phyloP scores from a whole-genome alignment of 495 filamentous ascomycete species.

The Penicillium taxi region DNA sequence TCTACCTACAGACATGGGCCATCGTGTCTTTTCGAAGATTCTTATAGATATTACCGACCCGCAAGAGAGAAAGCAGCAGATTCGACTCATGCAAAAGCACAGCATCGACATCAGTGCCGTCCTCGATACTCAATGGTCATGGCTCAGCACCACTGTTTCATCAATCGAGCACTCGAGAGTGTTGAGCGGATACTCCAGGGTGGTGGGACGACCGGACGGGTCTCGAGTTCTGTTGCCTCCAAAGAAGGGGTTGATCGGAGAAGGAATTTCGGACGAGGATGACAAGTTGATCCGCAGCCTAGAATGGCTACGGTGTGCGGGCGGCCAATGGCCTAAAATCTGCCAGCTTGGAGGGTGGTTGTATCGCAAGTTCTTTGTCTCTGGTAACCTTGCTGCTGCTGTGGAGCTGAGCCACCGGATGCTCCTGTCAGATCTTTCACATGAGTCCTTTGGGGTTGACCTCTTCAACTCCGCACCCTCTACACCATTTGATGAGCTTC shows the following conservation, averaged over 20 bases:
- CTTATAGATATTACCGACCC: constrained; percentile 57
- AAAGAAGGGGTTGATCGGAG: constrained; percentile 58
- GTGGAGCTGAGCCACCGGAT: constrained; percentile 47
- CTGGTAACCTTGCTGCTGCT: constrained; percentile 55
- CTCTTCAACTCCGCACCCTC: constrained; percentile 19
- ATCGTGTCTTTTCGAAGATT: constrained; percentile 41
- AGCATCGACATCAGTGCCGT: constrained; percentile 46
- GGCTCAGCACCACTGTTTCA: constrained; percentile 32
- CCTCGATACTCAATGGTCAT: constrained; percentile 47
- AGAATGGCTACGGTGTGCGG: constrained; percentile 74
- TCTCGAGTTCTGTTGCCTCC: constrained; percentile 31
- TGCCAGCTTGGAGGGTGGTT: constrained; percentile 58
- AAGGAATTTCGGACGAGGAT: constrained; percentile 52
- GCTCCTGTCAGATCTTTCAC: constrained; percentile 34
- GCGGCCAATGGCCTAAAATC: constrained; percentile 62
- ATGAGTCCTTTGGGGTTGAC: constrained; percentile 36
- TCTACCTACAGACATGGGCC: constrained; percentile 44
- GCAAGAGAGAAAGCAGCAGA: constrained; percentile 38
- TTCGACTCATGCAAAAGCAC: constrained; percentile 47
- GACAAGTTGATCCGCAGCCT: constrained; percentile 67
- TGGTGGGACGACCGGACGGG: constrained; percentile 28
- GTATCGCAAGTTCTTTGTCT: constrained; percentile 50
- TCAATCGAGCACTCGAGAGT: constrained; percentile 26
- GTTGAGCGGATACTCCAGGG: constrained; percentile 25
- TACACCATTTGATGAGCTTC: too few species aligned